Percentiles rank a stretch among this genome's conserved stretches.
These are phyloP conservation scores for Dendrostoma leiphaemia DNA, from an alignment of 2,329 filamentous ascomycete genomes.

Conservation along the genomic window DNA sequence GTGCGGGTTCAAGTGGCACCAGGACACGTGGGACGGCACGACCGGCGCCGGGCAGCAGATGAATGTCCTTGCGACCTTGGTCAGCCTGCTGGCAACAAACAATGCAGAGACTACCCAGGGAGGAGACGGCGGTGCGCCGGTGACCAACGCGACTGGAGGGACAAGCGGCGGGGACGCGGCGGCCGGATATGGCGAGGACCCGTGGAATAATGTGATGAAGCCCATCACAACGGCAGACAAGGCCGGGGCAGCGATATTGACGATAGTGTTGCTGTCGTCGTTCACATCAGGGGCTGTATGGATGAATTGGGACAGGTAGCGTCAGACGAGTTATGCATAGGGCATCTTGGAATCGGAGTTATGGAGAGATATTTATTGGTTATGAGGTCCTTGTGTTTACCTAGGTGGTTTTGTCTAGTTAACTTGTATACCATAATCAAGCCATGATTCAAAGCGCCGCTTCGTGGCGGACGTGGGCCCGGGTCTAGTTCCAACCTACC, in stretches of 20 bases:
- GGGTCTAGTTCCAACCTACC: no score
- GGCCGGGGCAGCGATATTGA: conserved; percentile 48
- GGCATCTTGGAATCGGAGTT: no score
- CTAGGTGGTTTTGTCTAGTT: no score
- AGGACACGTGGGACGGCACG: conserved; percentile 35
- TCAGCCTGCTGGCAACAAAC: conserved; percentile 32
- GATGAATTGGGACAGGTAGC: conserved; percentile 7
- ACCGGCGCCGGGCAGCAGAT: conserved; percentile 48
- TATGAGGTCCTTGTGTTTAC: no score
- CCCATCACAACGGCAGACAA: conserved; percentile 44
- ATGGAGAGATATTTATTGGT: no score
- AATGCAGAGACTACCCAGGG: neutral
- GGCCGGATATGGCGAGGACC: conserved; percentile 32
- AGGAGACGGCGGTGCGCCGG: conserved; percentile 27
- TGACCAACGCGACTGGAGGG: conserved; percentile 49
- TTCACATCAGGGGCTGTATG: conserved; percentile 11
- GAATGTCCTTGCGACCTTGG: conserved; percentile 41
- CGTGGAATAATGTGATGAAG: conserved; percentile 26
- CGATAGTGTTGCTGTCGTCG: conserved; percentile 22
- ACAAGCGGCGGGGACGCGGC: conserved; percentile 41
- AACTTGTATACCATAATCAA: no score
- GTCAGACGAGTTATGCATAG: no score
- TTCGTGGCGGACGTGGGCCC: no score
- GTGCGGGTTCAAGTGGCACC: conserved; percentile 48
- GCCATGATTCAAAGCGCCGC: no score